Evolutionary conservation across 1,284 basidiomycete genomes (phyloP).

Genomic region (Puccinia polysora): DNA sequence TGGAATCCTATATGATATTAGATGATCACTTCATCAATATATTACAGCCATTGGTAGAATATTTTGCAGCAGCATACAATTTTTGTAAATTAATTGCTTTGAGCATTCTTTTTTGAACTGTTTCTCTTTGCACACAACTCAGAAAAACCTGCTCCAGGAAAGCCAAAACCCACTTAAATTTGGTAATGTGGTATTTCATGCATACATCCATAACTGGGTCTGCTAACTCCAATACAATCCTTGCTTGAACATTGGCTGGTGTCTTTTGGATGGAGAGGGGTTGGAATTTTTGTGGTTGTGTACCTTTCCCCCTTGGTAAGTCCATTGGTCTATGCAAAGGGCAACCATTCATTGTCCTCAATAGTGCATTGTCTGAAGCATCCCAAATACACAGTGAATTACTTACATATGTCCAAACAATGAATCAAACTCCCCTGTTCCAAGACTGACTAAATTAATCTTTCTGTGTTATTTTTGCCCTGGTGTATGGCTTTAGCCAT

Average conservation of each 20-base stretch:
- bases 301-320: not conserved
- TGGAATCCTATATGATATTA: no score
- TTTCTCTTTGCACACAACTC: no score
- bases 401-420: no score
- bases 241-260: not conserved
- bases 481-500: no score
- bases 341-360: not conserved
- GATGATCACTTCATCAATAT: no score
- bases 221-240: constrained; percentile 21
- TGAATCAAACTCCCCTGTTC: no score
- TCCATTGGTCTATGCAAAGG: not conserved
- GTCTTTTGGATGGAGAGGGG: constrained; percentile 19
- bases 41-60: no score
- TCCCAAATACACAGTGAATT: not conserved
- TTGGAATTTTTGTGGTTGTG: constrained; percentile 26
- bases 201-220: constrained; percentile 31
- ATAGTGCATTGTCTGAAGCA: not conserved
- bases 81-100: no score
- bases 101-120: no score
- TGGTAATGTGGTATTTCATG: constrained; percentile 28
- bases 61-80: no score
- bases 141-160: not conserved
- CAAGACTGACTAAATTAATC: no score
- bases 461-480: no score
- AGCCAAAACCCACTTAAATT: constrained; percentile 1